phyloP scores from a whole-genome alignment of 2,329 filamentous ascomycete species.

The Ascochyta viciae-villosae region DNA sequence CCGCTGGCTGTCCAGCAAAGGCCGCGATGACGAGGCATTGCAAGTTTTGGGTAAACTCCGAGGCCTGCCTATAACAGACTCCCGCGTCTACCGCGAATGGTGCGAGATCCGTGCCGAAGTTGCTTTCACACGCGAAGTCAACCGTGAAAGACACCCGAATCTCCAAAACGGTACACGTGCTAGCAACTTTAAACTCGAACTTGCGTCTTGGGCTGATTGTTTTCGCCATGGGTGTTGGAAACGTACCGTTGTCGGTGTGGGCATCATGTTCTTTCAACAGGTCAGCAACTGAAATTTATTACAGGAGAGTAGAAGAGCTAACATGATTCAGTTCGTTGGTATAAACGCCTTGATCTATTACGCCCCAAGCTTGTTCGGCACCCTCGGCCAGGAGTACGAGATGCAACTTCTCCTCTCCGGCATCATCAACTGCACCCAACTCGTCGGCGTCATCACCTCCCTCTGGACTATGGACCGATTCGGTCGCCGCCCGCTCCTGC shows the following conservation, averaged over 20 bases:
- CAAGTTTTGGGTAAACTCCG: constrained; percentile 58
- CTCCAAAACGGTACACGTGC: constrained; percentile 39
- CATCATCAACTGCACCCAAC: constrained; percentile 63
- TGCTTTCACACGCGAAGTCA: constrained; percentile 58
- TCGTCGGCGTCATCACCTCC: constrained; percentile 50
- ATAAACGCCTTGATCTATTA: constrained; percentile 65
- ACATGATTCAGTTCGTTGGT: constrained; percentile 37
- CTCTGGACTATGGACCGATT: constrained; percentile 55
- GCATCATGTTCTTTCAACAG: constrained; percentile 53
- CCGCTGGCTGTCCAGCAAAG: constrained; percentile 58
- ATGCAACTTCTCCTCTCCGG: constrained; percentile 68
- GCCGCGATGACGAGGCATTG: constrained; percentile 57
- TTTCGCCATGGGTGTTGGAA: constrained; percentile 56
- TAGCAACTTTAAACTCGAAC: constrained; percentile 53
- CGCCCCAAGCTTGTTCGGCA: constrained; percentile 65
- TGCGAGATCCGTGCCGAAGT: constrained; percentile 62
- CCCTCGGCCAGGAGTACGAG: constrained; percentile 63
- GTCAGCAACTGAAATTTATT: not conserved
- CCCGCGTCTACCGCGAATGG: constrained; percentile 61
- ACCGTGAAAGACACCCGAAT: constrained; percentile 47
- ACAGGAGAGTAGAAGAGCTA: not conserved
- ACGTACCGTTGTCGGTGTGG: constrained; percentile 52
- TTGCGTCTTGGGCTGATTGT: constrained; percentile 56
- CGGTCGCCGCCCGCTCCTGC: constrained; percentile 50
- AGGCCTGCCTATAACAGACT: constrained; percentile 57